phyloP scores from a whole-genome alignment of 225 moss, liverwort and hornwort genomes.

The Thuidium tamariscinum region DNA sequence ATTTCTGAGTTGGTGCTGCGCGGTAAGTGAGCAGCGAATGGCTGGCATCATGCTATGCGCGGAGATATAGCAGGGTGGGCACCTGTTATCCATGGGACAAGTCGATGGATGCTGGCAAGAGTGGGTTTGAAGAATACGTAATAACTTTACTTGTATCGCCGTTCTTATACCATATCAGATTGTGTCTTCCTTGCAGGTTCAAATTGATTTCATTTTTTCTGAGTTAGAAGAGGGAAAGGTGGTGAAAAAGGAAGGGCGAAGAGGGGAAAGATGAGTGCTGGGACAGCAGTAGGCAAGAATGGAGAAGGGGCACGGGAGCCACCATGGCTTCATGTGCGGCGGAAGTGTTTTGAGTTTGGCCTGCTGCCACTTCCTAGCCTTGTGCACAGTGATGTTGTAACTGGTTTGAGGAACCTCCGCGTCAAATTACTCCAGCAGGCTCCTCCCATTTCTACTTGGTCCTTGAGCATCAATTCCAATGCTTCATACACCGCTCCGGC shows the following conservation, averaged over 20 bases:
- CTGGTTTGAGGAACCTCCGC: constrained; percentile 60
- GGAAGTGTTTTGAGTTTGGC: constrained; percentile 90
- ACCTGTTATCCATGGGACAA: neutral
- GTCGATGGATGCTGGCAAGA: neutral
- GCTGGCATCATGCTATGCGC: neutral
- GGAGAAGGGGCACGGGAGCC: constrained; percentile 73
- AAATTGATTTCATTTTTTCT: neutral
- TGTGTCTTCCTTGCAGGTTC: constrained; percentile 15
- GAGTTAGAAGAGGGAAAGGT: neutral
- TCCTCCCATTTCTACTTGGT: constrained; percentile 50
- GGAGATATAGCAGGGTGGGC: neutral
- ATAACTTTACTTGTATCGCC: neutral
- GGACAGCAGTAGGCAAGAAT: constrained; percentile 36
- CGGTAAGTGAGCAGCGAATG: neutral
- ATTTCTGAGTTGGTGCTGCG: neutral
- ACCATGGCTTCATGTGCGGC: constrained; percentile 95
- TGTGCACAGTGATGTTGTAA: constrained; percentile 63
- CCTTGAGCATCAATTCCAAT: constrained; percentile 36
- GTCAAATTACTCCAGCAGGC: constrained; percentile 74
- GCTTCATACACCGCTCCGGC: constrained; percentile 28
- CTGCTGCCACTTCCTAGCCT: constrained; percentile 71
- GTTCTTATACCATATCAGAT: constrained; percentile 5
- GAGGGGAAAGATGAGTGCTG: constrained; percentile 83
- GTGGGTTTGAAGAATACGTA: neutral
- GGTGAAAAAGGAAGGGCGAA: neutral